phyloP scores from a whole-genome alignment of 805 yeast genomes.

The Saccharomycopsis schoenii region DNA sequence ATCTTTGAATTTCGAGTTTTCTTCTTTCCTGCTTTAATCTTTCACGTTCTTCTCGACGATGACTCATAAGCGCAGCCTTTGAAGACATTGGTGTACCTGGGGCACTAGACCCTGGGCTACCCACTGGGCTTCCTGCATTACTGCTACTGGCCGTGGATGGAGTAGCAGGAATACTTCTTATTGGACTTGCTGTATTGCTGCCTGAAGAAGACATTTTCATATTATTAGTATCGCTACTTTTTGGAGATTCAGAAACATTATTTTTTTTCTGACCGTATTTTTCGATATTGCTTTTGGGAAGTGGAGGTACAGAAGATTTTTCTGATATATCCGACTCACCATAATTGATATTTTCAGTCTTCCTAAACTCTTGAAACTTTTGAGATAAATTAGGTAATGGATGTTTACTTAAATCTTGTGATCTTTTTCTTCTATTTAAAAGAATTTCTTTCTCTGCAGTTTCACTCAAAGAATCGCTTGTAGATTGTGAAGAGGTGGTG shows the following conservation, averaged over 20 bases:
- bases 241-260: neutral
- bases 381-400: conserved; percentile 14
- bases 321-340: neutral
- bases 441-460: conserved; percentile 1
- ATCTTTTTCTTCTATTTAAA: conserved; percentile 10
- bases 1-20: conserved; percentile 10
- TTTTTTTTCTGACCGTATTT: neutral
- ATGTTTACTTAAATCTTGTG: conserved; percentile 16
- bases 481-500: neutral
- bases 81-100: neutral
- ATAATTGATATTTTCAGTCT: neutral
- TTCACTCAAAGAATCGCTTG: neutral
- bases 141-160: neutral
- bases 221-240: neutral
- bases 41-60: conserved; percentile 10
- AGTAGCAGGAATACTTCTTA: neutral
- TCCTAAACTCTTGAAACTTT: neutral
- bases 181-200: neutral
- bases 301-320: neutral
- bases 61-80: neutral
- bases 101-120: neutral
- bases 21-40: conserved; percentile 8
- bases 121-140: neutral
- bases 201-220: neutral
- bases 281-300: neutral